phyloP scores from a whole-genome alignment of 305 asterid genomes.

The Solanum aculeatissimum region DNA sequence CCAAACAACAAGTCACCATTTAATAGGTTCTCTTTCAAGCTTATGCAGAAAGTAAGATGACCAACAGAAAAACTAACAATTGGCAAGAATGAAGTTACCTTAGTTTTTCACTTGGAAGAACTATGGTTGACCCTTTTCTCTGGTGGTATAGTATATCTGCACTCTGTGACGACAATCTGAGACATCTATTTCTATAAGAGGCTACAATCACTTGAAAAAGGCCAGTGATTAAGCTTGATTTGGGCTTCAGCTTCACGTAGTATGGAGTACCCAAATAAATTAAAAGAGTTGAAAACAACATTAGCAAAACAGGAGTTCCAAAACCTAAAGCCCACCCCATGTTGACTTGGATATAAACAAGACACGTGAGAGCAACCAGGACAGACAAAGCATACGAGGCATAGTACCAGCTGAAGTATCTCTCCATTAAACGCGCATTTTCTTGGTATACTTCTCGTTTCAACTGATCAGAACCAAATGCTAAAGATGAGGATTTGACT shows the following conservation, averaged over 20 bases:
- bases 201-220: constrained; percentile 11
- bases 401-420: constrained; percentile 24
- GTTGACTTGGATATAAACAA: constrained; percentile 21
- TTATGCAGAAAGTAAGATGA: neutral
- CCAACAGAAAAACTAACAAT: neutral
- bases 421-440: constrained; percentile 2
- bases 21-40: neutral
- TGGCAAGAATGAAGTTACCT: neutral
- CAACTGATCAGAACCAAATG: constrained; percentile 63
- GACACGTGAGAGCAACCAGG: constrained; percentile 10
- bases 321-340: constrained; percentile 22
- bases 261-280: constrained; percentile 13
- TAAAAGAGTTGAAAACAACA: constrained; percentile 1
- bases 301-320: constrained; percentile 14
- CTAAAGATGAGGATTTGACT: constrained; percentile 38
- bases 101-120: constrained; percentile 7
- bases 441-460: neutral
- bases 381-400: constrained; percentile 1
- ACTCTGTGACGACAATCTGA: neutral
- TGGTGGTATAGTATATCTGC: neutral
- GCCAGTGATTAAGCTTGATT: neutral
- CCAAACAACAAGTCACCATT: neutral
- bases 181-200: constrained; percentile 2
- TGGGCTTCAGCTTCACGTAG: constrained; percentile 9
- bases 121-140: neutral